phyloP scores from a whole-genome alignment of 1,284 basidiomycete genomes.

The Earliella scabrosa region DNA sequence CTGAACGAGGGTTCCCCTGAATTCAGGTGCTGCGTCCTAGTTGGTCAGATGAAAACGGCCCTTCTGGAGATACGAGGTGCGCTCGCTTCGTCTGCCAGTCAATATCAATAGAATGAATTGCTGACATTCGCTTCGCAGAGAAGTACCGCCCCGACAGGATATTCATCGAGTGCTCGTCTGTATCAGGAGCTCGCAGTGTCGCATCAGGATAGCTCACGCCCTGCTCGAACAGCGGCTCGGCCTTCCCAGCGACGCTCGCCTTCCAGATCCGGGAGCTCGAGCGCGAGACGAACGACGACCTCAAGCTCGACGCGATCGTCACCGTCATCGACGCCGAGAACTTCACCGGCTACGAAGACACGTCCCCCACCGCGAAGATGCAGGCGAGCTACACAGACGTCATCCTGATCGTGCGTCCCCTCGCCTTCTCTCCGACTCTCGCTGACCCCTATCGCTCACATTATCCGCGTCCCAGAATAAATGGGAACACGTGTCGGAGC shows the following conservation, averaged over 20 bases:
- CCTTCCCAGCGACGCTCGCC: slow-evolving; percentile 88
- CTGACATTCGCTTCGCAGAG: slow-evolving; percentile 49
- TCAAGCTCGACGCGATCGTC: slow-evolving; percentile 86
- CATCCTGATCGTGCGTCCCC: slow-evolving; percentile 73
- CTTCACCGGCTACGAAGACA: slow-evolving; percentile 89
- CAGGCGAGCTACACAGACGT: slow-evolving; percentile 94
- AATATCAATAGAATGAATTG: not conserved
- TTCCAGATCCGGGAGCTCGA: slow-evolving; percentile 91
- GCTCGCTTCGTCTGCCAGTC: slow-evolving; percentile 7
- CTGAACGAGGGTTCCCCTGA: not conserved
- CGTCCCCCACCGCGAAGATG: slow-evolving; percentile 86
- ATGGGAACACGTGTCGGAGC: slow-evolving; percentile 82
- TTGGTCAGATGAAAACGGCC: slow-evolving; percentile 90
- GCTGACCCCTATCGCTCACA: not conserved
- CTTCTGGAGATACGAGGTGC: slow-evolving; percentile 83
- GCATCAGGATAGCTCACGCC: not conserved
- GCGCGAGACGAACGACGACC: slow-evolving; percentile 70
- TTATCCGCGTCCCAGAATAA: slow-evolving; percentile 77
- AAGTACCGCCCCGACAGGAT: slow-evolving; percentile 85
- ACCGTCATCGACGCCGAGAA: slow-evolving; percentile 92
- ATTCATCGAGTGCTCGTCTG: slow-evolving; percentile 91
- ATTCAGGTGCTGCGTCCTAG: slow-evolving; percentile 84
- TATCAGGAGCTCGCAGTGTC: slow-evolving; percentile 14
- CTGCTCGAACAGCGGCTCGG: slow-evolving; percentile 66
- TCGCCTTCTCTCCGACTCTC: not conserved